phyloP scores from a whole-genome alignment of 2,329 filamentous ascomycete species.

The Eurotiales sp. region DNA sequence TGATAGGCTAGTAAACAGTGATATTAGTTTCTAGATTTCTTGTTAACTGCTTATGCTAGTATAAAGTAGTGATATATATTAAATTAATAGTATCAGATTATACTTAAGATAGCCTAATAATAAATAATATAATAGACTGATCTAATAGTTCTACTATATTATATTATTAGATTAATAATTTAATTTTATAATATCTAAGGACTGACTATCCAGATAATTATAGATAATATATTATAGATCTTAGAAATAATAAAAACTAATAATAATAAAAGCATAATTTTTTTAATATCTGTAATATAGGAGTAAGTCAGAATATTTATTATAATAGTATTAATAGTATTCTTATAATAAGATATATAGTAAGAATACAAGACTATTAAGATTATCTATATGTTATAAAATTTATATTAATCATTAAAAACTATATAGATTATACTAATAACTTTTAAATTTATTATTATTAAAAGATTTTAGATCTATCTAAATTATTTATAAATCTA shows the following conservation, averaged over 20 bases:
- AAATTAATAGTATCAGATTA: background rate
- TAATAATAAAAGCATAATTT: background rate
- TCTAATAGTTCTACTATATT: no score
- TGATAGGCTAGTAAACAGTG: background rate
- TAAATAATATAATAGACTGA: no score
- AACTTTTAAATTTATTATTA: background rate
- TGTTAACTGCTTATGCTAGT: background rate
- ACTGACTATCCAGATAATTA: background rate
- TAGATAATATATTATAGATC: background rate
- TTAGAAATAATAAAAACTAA: background rate
- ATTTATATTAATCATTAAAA: background rate
- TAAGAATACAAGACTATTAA: background rate
- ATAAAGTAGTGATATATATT: background rate
- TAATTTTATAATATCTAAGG: background rate
- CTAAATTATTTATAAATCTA: background rate
- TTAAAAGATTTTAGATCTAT: background rate
- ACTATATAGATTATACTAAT: background rate
- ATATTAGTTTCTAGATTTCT: background rate
- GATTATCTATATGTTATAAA: background rate
- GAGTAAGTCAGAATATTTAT: background rate
- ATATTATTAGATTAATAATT: background rate
- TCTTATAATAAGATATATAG: background rate
- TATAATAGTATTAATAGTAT: background rate
- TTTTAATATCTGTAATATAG: background rate
- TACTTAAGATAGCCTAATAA: no score